A percentile compares a stretch with the other conserved stretches of the same genome.
phyloP scores from a whole-genome alignment of 129 eudicot genomes.

The Helianthus annuus region HanXRQr2.0-SUNRISE NC_035448.2:196864765-196865264 shows the following conservation, averaged over 20 bases:
- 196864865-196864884: too few species aligned
- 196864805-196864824: too few species aligned
- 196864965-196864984: slow-evolving; percentile 60
- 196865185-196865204: slow-evolving; percentile 77
- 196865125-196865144: slow-evolving; percentile 53
- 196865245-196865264: slow-evolving; percentile 87
- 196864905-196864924: slow-evolving; percentile 40
- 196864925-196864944: slow-evolving; percentile 54
- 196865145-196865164: slow-evolving; percentile 70
- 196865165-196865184: slow-evolving; percentile 81
- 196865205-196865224: slow-evolving; percentile 74
- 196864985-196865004: neutral
- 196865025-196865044: neutral
- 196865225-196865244: slow-evolving; percentile 71
- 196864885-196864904: neutral
- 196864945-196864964: slow-evolving; percentile 37
- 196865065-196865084: neutral
- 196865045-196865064: neutral
- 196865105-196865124: slow-evolving; percentile 65
- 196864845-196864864: too few species aligned
- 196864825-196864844: too few species aligned
- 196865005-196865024: neutral
- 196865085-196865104: slow-evolving; percentile 61
- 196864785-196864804: too few species aligned
- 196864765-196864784: too few species aligned